These are phyloP conservation scores for Sporothrix inflata DNA, from an alignment of 2,329 filamentous ascomycete genomes.

Conservation along the genomic window DNA sequence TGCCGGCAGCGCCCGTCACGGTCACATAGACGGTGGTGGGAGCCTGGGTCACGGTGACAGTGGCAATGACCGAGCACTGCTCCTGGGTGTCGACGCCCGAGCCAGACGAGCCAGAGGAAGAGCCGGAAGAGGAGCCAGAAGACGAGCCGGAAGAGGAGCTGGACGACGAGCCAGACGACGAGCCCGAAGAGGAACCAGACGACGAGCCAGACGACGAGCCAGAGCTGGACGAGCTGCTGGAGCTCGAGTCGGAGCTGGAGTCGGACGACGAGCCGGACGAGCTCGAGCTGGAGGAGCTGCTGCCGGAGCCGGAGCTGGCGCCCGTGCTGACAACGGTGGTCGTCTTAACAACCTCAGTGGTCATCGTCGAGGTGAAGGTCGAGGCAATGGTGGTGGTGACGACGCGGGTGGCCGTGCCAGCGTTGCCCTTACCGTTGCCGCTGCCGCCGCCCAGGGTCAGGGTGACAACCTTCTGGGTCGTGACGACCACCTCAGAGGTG, in stretches of 20 bases:
- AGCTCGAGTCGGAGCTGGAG: slow-evolving; percentile 1
- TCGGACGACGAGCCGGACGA: slow-evolving; percentile 19
- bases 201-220: slow-evolving; percentile 10
- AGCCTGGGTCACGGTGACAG: slow-evolving; percentile 29
- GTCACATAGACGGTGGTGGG: slow-evolving; percentile 30
- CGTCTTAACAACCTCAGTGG: slow-evolving; percentile 28
- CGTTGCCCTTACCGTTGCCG: slow-evolving; percentile 27
- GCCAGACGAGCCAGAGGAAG: slow-evolving; percentile 17
- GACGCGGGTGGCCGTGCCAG: slow-evolving; percentile 31
- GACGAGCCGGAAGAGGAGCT: background rate
- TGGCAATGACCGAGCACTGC: slow-evolving; percentile 19
- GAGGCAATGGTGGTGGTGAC: slow-evolving; percentile 38
- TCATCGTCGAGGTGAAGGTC: slow-evolving; percentile 36
- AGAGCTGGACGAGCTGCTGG: slow-evolving; percentile 16
- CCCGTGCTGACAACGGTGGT: slow-evolving; percentile 26
- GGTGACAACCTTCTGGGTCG: slow-evolving; percentile 34
- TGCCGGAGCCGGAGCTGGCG: slow-evolving; percentile 24
- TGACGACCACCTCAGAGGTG: slow-evolving; percentile 32
- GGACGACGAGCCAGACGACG: slow-evolving; percentile 15
- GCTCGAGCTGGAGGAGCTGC: slow-evolving; percentile 17
- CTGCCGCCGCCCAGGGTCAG: slow-evolving; percentile 36
- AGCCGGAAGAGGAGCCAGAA: slow-evolving; percentile 7
- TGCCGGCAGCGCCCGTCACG: slow-evolving; percentile 1
- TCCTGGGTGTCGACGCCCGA: slow-evolving; percentile 4
- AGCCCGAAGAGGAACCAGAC: background rate